These are phyloP conservation scores for Pisolithus orientalis DNA, from an alignment of 768 basidiomycete genomes.

Conservation along the genomic window DNA sequence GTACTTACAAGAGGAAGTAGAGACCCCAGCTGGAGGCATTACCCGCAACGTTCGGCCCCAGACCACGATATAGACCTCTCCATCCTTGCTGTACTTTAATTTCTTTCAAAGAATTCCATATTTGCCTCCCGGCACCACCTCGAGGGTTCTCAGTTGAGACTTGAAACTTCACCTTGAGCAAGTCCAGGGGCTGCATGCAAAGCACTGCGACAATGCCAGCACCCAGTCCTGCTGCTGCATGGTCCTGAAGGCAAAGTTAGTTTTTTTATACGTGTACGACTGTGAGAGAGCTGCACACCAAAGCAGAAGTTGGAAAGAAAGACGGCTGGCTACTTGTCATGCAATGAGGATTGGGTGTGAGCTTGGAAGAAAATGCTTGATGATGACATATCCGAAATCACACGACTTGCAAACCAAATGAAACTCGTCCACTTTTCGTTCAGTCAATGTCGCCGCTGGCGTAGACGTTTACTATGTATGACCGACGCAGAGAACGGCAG, in stretches of 20 bases:
- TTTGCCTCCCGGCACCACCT: constrained; percentile 62
- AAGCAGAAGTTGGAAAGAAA: constrained; percentile 36
- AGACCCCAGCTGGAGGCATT: constrained; percentile 97
- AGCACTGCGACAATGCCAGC: constrained; percentile 90
- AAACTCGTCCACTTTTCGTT: neutral
- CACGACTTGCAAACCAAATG: neutral
- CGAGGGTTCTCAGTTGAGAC: constrained; percentile 64
- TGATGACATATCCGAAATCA: neutral
- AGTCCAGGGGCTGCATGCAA: constrained; percentile 95
- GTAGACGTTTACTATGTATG: neutral
- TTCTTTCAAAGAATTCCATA: constrained; percentile 67
- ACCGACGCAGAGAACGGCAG: no score
- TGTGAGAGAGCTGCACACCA: constrained; percentile 15
- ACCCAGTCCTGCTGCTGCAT: constrained; percentile 89
- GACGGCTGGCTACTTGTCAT: constrained; percentile 31
- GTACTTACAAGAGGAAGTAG: constrained; percentile 92
- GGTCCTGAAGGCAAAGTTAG: constrained; percentile 54
- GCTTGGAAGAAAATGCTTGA: neutral
- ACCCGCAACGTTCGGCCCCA: constrained; percentile 86
- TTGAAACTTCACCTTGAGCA: constrained; percentile 92
- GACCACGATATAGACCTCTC: constrained; percentile 84
- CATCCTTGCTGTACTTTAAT: constrained; percentile 74
- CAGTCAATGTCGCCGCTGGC: neutral
- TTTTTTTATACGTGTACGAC: neutral
- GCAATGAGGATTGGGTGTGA: neutral